A percentile compares a stretch with the other conserved stretches of the same genome.
These are phyloP conservation scores for Talaromyces amestolkiae DNA, from an alignment of 2,329 filamentous ascomycete genomes.

Conservation along the genomic window DNA sequence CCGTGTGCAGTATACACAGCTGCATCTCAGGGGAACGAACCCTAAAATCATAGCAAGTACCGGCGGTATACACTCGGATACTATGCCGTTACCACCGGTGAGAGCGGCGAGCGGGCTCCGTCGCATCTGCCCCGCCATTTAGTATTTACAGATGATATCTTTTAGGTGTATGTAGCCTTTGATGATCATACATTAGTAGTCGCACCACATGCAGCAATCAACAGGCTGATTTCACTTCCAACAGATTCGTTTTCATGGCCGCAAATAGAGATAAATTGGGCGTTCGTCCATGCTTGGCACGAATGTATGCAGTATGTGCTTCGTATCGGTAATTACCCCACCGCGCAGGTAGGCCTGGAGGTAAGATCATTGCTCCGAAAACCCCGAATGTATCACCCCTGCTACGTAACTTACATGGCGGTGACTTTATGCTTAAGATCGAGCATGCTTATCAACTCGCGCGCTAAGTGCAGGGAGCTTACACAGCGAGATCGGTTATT, in stretches of 20 bases:
- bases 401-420: neutral
- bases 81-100: neutral
- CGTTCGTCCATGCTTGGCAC: neutral
- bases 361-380: neutral
- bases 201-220: neutral
- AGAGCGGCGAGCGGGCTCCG: neutral
- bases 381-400: neutral
- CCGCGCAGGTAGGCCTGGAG: neutral
- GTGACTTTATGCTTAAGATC: neutral
- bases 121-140: neutral
- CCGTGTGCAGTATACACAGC: no score
- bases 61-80: neutral
- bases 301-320: neutral
- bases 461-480: neutral
- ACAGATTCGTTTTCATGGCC: neutral
- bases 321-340: no score
- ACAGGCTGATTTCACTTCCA: neutral
- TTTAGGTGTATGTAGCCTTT: neutral
- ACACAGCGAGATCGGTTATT: neutral
- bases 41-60: neutral
- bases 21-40: neutral
- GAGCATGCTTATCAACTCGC: constrained; percentile 7
- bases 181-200: neutral
- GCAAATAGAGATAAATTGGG: neutral
- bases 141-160: neutral